Percentiles rank a stretch among this genome's conserved stretches.
phyloP scores from a whole-genome alignment of 2,329 filamentous ascomycete species.

The Aspergillus sclerotialis region DNA sequence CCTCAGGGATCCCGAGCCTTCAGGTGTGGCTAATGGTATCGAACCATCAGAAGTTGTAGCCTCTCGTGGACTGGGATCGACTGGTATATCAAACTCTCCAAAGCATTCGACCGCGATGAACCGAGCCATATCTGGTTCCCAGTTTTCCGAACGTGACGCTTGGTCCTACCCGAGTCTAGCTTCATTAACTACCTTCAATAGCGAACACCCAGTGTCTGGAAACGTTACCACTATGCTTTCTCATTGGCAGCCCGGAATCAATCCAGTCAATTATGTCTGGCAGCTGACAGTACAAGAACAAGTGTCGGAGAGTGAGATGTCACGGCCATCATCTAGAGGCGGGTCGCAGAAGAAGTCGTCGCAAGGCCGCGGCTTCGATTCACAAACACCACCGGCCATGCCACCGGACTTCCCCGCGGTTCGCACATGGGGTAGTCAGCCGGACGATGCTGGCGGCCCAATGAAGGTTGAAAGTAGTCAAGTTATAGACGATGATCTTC shows the following conservation, averaged over 20 bases:
- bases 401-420: constrained; percentile 18
- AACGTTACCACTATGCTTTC: constrained; percentile 24
- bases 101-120: too few species aligned
- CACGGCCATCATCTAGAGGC: constrained; percentile 12
- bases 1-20: too few species aligned
- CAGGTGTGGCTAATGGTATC: not conserved
- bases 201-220: constrained; percentile 12
- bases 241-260: constrained; percentile 27
- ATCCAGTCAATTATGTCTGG: constrained; percentile 30
- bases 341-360: constrained; percentile 21
- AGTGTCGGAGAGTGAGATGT: constrained; percentile 10
- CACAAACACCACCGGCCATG: constrained; percentile 11
- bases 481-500: constrained; percentile 21
- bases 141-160: too few species aligned
- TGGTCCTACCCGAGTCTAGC: constrained; percentile 18
- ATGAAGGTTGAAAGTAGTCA: constrained; percentile 28
- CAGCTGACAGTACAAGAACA: constrained; percentile 17
- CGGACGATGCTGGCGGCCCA: constrained; percentile 13
- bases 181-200: constrained; percentile 23
- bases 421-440: constrained; percentile 27
- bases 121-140: too few species aligned
- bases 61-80: not conserved
- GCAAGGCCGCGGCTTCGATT: constrained; percentile 10
- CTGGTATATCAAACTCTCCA: too few species aligned
- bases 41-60: not conserved